Evolutionary conservation across 176 grass and related monocot genomes (phyloP).

Genomic region (Canna indica): DNA sequence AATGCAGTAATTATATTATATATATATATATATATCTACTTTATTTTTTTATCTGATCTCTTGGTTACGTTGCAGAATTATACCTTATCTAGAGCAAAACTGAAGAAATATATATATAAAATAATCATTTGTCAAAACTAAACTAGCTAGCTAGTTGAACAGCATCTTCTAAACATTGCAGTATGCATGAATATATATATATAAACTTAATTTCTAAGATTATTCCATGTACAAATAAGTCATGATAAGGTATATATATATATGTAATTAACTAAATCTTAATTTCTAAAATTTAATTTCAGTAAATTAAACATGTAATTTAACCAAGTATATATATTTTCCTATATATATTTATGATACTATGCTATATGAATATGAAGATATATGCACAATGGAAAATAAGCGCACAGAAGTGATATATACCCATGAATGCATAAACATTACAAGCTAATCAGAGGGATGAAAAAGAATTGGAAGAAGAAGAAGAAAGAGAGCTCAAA

Average conservation of each 20-base stretch:
- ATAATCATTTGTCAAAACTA: not conserved
- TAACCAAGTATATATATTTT: too few species aligned
- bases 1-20: not conserved
- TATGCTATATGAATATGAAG: too few species aligned
- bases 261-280: too few species aligned
- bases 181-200: too few species aligned
- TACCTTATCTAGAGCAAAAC: not conserved
- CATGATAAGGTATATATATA: too few species aligned
- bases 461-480: not conserved
- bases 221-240: too few species aligned
- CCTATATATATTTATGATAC: too few species aligned
- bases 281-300: too few species aligned
- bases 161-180: not conserved
- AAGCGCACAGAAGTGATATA: too few species aligned
- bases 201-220: too few species aligned
- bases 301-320: too few species aligned
- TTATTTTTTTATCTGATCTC: not conserved
- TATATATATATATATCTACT: not conserved
- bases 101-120: not conserved
- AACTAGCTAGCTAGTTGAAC: not conserved
- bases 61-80: not conserved
- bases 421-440: slow-evolving; percentile 1
- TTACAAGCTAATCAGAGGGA: not conserved
- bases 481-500: not conserved
- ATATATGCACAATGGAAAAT: too few species aligned